These are phyloP conservation scores for Clarireedia paspali DNA, from an alignment of 2,329 filamentous ascomycete species.

Conservation along the genomic window DNA sequence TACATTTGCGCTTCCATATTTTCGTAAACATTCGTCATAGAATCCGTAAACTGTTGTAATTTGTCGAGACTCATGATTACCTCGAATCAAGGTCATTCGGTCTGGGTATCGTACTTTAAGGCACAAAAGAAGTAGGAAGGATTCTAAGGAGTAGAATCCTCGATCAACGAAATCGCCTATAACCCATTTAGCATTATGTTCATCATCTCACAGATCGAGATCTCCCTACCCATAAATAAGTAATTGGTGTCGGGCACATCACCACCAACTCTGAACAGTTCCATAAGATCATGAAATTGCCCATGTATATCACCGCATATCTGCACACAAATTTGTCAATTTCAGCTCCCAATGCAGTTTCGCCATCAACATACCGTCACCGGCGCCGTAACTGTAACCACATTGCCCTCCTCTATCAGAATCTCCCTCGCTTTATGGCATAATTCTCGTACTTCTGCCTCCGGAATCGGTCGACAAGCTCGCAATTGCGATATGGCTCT, in stretches of 20 bases:
- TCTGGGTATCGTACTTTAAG: slow-evolving; percentile 97
- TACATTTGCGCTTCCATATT: slow-evolving; percentile 94
- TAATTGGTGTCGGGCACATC: slow-evolving; percentile 95
- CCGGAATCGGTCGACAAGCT: slow-evolving; percentile 91
- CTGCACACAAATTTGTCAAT: slow-evolving; percentile 32
- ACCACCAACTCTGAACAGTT: slow-evolving; percentile 87
- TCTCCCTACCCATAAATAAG: slow-evolving; percentile 78
- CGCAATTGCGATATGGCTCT: slow-evolving; percentile 94
- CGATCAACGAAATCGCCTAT: slow-evolving; percentile 93
- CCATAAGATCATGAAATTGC: slow-evolving; percentile 96
- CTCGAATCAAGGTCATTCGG: slow-evolving; percentile 90
- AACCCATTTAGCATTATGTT: slow-evolving; percentile 11
- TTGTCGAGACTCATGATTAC: slow-evolving; percentile 92
- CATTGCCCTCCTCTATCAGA: slow-evolving; percentile 94
- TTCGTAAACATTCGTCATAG: slow-evolving; percentile 93
- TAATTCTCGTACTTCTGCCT: slow-evolving; percentile 89
- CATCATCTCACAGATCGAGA: too few relatives aligned
- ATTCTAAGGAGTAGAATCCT: slow-evolving; percentile 96
- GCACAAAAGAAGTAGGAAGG: slow-evolving; percentile 88
- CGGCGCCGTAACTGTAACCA: slow-evolving; percentile 88
- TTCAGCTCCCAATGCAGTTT: neutral
- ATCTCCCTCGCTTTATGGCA: slow-evolving; percentile 96
- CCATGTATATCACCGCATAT: slow-evolving; percentile 97
- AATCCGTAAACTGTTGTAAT: slow-evolving; percentile 98
- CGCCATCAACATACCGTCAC: slow-evolving; percentile 60